A percentile compares a stretch with the other conserved stretches of the same genome.
Evolutionary conservation across 768 basidiomycete species (phyloP).

Genomic region (Amanita phalloides): DNA sequence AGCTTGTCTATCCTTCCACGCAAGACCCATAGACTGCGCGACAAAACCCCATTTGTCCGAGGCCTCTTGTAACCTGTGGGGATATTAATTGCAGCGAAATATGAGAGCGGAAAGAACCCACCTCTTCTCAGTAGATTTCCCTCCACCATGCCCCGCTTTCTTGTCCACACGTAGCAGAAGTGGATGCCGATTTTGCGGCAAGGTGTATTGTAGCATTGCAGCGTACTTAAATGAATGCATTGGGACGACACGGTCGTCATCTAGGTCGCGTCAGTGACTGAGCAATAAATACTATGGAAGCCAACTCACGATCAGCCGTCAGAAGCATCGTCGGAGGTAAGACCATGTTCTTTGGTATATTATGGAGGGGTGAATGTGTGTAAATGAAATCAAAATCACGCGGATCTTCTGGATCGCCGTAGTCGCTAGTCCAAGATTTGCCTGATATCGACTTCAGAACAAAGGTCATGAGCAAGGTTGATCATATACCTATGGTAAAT

Average conservation of each 20-base stretch:
- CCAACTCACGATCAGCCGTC: slow-evolving; percentile 68
- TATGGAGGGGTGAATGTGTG: slow-evolving; percentile 74
- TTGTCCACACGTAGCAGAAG: slow-evolving; percentile 69
- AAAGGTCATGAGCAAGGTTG: neutral
- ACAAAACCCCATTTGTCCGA: slow-evolving; percentile 75
- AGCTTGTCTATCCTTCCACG: slow-evolving; percentile 20
- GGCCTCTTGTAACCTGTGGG: slow-evolving; percentile 56
- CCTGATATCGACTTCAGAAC: slow-evolving; percentile 25
- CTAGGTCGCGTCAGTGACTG: slow-evolving; percentile 20
- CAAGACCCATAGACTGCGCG: slow-evolving; percentile 49
- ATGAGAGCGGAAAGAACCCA: slow-evolving; percentile 12
- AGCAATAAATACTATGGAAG: neutral
- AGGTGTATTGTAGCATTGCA: slow-evolving; percentile 61
- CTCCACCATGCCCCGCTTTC: slow-evolving; percentile 74
- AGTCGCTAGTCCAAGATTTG: slow-evolving; percentile 71
- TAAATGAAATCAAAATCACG: slow-evolving; percentile 80
- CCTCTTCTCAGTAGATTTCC: slow-evolving; percentile 68
- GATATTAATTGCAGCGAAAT: neutral
- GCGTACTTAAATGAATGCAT: slow-evolving; percentile 79
- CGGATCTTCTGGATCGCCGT: slow-evolving; percentile 63
- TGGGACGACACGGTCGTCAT: slow-evolving; percentile 82
- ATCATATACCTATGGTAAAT: slow-evolving; percentile 56
- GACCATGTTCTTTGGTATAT: slow-evolving; percentile 47
- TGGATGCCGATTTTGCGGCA: slow-evolving; percentile 59
- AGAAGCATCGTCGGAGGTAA: slow-evolving; percentile 67